These are phyloP conservation scores for Dovyalis caffra DNA, from an alignment of 345 rosid species.

Conservation along the genomic window DNA sequence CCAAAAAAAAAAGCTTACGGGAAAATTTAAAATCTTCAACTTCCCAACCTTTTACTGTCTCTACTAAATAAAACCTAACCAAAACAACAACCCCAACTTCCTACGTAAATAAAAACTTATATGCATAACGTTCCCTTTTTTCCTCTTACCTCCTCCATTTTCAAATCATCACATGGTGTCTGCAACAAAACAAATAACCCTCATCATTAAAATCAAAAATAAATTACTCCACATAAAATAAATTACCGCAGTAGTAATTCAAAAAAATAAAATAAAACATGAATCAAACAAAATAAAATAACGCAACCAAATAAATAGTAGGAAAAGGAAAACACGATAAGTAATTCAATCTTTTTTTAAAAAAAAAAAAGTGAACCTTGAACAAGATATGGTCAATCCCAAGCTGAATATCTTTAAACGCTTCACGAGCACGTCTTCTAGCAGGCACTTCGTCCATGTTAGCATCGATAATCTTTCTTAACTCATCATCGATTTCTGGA, in stretches of 20 bases:
- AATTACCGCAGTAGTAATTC: too few species aligned
- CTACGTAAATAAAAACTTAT: background rate
- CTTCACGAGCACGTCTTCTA: slow-evolving; percentile 74
- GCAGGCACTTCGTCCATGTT: slow-evolving; percentile 73
- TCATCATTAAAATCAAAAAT: background rate
- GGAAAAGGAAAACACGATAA: too few species aligned
- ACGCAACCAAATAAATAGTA: too few species aligned
- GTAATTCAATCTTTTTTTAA: too few species aligned
- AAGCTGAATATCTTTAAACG: slow-evolving; percentile 69
- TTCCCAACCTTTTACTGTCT: too few species aligned
- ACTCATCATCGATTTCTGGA: slow-evolving; percentile 45
- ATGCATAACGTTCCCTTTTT: too few species aligned
- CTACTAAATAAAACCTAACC: too few species aligned
- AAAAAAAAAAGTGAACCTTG: slow-evolving; percentile 56
- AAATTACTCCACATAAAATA: too few species aligned
- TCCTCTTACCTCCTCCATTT: slow-evolving; percentile 62
- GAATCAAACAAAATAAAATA: too few species aligned
- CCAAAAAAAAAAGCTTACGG: too few species aligned
- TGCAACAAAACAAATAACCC: slow-evolving; percentile 33
- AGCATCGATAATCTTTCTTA: slow-evolving; percentile 54
- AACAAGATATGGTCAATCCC: slow-evolving; percentile 78
- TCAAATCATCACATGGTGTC: slow-evolving; percentile 63
- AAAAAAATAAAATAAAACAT: too few species aligned
- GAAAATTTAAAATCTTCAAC: too few species aligned
- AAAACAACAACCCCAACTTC: background rate